Evolutionary conservation across 2,329 filamentous ascomycete species (phyloP).

Genomic region (Colletotrichum orbiculare): DNA sequence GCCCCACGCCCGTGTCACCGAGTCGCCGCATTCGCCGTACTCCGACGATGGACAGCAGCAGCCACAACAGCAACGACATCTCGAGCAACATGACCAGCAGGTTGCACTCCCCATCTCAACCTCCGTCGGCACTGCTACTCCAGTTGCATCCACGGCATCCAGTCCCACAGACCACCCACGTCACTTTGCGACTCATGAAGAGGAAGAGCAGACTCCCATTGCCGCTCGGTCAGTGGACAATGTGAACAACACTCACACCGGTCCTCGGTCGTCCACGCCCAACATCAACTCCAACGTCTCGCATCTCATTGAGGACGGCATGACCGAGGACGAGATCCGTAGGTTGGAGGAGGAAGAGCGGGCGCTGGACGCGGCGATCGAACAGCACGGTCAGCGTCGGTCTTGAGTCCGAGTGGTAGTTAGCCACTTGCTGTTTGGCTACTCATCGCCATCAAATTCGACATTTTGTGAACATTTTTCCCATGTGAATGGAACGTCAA

Average conservation of each 20-base stretch:
- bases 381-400: constrained; percentile 44
- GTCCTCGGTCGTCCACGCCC: constrained; percentile 25
- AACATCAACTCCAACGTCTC: constrained; percentile 53
- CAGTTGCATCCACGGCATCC: too few relatives aligned
- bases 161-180: constrained; percentile 14
- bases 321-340: constrained; percentile 67
- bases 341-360: constrained; percentile 68
- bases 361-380: constrained; percentile 67
- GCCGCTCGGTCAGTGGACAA: constrained; percentile 21
- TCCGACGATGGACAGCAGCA: constrained; percentile 51
- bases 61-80: constrained; percentile 33
- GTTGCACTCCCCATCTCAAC: constrained; percentile 3
- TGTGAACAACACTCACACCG: constrained; percentile 3
- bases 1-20: constrained; percentile 47
- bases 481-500: too few relatives aligned
- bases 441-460: too few relatives aligned
- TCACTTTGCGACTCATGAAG: constrained; percentile 19
- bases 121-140: background rate
- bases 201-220: constrained; percentile 19
- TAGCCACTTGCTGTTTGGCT: too few relatives aligned
- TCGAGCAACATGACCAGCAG: constrained; percentile 2
- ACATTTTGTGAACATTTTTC: too few relatives aligned
- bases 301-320: constrained; percentile 69
- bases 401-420: too few relatives aligned
- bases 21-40: constrained; percentile 56